phyloP scores from a whole-genome alignment of 108 stramenopile species.

The Cyclotella cryptica region DNA sequence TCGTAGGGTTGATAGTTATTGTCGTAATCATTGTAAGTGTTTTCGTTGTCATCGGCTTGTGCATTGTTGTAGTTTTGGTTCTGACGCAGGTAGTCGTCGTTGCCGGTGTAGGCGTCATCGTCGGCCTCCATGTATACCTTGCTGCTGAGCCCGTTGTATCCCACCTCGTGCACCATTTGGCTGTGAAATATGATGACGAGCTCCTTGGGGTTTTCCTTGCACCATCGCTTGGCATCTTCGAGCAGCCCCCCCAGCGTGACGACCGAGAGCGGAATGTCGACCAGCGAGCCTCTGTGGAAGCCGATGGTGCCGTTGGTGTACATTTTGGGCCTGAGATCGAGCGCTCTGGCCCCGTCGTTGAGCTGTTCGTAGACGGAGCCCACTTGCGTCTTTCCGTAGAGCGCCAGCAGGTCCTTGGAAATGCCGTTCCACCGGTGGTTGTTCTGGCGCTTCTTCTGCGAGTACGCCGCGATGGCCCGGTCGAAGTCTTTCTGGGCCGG shows the following conservation, averaged over 20 bases:
- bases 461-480: conserved; percentile 1
- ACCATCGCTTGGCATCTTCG: conserved; percentile 69
- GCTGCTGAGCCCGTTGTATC: conserved; percentile 33
- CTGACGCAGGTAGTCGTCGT: not conserved
- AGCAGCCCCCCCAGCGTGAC: conserved; percentile 54
- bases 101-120: conserved; percentile 14
- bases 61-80: not conserved
- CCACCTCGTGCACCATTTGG: conserved; percentile 59
- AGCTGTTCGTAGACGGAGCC: conserved; percentile 74
- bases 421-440: conserved; percentile 34
- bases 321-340: conserved; percentile 78
- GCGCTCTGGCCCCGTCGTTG: conserved; percentile 72
- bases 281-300: conserved; percentile 64
- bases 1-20: conserved; percentile 13
- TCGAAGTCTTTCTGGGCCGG: not conserved
- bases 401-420: conserved; percentile 32
- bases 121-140: conserved; percentile 25
- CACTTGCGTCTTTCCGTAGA: conserved; percentile 77
- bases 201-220: conserved; percentile 68
- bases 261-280: conserved; percentile 53
- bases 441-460: not conserved
- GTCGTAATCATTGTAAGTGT: conserved; percentile 13
- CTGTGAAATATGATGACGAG: conserved; percentile 68
- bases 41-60: not conserved
- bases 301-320: conserved; percentile 69